A percentile compares a stretch with the other conserved stretches of the same genome.
These are phyloP conservation scores for Favolaschia claudopus DNA, from an alignment of 768 basidiomycete genomes.

Conservation along the genomic window DNA sequence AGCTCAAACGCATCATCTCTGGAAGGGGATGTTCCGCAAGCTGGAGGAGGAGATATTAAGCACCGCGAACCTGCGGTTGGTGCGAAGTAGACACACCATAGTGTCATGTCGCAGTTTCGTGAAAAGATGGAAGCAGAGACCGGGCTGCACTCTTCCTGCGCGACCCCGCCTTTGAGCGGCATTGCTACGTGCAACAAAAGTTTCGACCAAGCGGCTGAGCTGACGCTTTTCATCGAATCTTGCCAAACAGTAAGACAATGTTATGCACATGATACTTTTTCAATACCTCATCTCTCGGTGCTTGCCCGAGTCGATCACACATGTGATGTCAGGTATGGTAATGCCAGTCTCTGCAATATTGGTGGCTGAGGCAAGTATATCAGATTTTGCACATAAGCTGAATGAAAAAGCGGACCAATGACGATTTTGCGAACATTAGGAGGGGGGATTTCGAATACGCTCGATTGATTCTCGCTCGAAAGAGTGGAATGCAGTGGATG, in stretches of 20 bases:
- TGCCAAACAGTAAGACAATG: slow-evolving; percentile 1
- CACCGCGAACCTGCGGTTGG: background rate
- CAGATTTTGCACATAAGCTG: background rate
- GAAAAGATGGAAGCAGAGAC: slow-evolving; percentile 95
- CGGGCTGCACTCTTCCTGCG: slow-evolving; percentile 89
- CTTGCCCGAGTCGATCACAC: slow-evolving; percentile 93
- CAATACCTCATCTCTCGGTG: slow-evolving; percentile 90
- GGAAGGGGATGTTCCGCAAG: slow-evolving; percentile 91
- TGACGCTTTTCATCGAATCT: slow-evolving; percentile 98
- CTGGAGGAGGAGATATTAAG: slow-evolving; percentile 45
- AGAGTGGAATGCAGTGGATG: slow-evolving; percentile 93
- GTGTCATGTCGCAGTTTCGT: slow-evolving; percentile 87
- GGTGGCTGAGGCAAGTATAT: slow-evolving; percentile 60
- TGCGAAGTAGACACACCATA: slow-evolving; percentile 59
- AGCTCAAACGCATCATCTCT: slow-evolving; percentile 92
- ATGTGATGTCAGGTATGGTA: slow-evolving; percentile 97
- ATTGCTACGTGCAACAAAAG: slow-evolving; percentile 91
- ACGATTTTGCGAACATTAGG: slow-evolving; percentile 89
- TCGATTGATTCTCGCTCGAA: slow-evolving; percentile 88
- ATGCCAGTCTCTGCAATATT: slow-evolving; percentile 98
- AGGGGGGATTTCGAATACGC: slow-evolving; percentile 90
- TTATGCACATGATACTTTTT: background rate
- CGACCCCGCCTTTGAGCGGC: slow-evolving; percentile 89
- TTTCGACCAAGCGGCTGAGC: slow-evolving; percentile 89
- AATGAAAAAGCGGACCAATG: slow-evolving; percentile 63